Base-by-base conservation (phyloP, 2,329 filamentous ascomycete genomes). In the Hypomyces rosellus region DNA sequence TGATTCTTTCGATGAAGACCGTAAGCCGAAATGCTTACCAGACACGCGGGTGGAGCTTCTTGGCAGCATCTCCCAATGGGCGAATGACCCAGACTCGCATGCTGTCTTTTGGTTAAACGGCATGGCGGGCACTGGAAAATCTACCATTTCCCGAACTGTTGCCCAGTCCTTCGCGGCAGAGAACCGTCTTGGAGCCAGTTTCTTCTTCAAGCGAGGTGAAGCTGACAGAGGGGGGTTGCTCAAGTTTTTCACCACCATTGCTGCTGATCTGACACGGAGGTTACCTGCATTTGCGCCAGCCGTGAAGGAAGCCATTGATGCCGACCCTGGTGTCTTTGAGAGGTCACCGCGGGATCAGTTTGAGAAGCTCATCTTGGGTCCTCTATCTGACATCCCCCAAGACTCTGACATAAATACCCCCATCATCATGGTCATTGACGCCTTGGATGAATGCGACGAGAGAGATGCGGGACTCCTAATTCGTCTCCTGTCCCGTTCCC, bases 201-300 rank as follows among this genome's bases (percentile, higher is more conserved):
- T 76, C 54, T 74, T 74, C 59, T 76, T 76, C 57, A 72, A 70
- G 48, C 65, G 59, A 54, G 70, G 66, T 2, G 67, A 71, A 46
- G 59, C 54, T 4, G 68, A 73, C 52, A 62, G 67, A 18, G 64
- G 66, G 4, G 64, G 62, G 39, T 64, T 64, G 1, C 55, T 52
- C 18, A 60, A 58, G 46, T 64, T 76, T 40, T 65, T 76, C 20
- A 59, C 68, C 2, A 75, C 70, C 0, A 60, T 76, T 34, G 63
- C 66, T 9, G 43, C 42, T 13, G 64, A 73, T 47, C 58, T 74
- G 5, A 55, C 59, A 2, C 25, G 33, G 0, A 54, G 51, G 13
- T 49, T 66, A 5, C 65, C 68, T 20, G 40, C 44, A 8, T 30
- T 74, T 4, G 57, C 49, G 3, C 40, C 36, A 4, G 37, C 54